These are phyloP conservation scores for Trichoderma sp. DNA, from an alignment of 2,329 filamentous ascomycete genomes.

Conservation along the genomic window DNA sequence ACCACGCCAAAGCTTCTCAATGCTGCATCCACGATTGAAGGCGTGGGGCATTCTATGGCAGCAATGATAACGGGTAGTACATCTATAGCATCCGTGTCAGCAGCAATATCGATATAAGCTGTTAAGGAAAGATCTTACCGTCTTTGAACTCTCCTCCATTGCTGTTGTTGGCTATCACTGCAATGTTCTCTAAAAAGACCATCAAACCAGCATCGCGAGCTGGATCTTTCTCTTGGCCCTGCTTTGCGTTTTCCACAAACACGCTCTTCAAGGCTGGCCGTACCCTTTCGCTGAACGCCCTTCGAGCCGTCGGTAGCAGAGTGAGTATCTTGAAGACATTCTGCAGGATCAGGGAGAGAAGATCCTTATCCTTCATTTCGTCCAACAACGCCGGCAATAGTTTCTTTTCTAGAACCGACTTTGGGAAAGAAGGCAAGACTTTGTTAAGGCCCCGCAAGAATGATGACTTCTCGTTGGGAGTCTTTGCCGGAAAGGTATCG, in stretches of 20 bases:
- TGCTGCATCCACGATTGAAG: constrained; percentile 84
- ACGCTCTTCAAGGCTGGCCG: constrained; percentile 83
- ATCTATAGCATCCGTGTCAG: constrained; percentile 54
- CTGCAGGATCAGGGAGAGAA: constrained; percentile 82
- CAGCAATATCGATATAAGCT: too few species aligned
- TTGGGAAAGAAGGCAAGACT: constrained; percentile 89
- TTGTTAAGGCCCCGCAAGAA: constrained; percentile 89
- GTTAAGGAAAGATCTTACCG: constrained; percentile 54
- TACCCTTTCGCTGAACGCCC: constrained; percentile 82
- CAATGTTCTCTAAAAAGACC: constrained; percentile 84
- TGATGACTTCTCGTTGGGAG: constrained; percentile 83
- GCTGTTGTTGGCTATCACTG: constrained; percentile 76
- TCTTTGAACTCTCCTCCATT: constrained; percentile 94
- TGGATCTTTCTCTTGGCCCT: constrained; percentile 72
- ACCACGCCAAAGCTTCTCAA: constrained; percentile 77
- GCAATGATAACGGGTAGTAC: constrained; percentile 84
- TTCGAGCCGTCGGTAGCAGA: constrained; percentile 74
- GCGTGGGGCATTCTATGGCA: constrained; percentile 85
- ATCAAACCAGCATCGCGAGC: constrained; percentile 88
- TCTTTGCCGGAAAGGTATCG: constrained; percentile 89
- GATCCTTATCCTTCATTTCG: constrained; percentile 88
- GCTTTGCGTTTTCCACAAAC: constrained; percentile 67
- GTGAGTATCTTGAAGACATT: constrained; percentile 91
- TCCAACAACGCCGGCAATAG: constrained; percentile 86
- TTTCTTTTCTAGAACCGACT: constrained; percentile 93